phyloP scores from a whole-genome alignment of 108 stramenopile species.

The Cyclotella sp. region DNA sequence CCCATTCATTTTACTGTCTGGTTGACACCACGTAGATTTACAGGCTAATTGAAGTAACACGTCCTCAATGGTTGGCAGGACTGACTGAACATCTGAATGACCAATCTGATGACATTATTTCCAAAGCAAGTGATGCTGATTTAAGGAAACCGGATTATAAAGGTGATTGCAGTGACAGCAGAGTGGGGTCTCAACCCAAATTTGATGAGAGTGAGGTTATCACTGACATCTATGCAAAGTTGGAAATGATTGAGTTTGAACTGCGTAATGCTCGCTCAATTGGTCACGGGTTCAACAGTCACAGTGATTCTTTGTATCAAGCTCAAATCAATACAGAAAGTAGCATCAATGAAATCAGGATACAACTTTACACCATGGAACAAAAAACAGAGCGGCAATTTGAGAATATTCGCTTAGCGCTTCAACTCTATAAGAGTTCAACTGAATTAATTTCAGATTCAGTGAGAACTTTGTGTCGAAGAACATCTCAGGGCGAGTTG shows the following conservation, averaged over 20 bases:
- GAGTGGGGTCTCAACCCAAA: not conserved
- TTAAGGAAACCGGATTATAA: not conserved
- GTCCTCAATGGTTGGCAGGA: not conserved
- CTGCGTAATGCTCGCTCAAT: not conserved
- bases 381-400: conserved; percentile 2
- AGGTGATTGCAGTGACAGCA: not conserved
- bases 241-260: not conserved
- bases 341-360: not conserved
- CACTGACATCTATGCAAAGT: conserved; percentile 1
- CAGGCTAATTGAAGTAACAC: conserved; percentile 2
- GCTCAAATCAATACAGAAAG: conserved; percentile 1
- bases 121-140: not conserved
- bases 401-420: conserved; percentile 1
- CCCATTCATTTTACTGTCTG: not conserved
- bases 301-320: not conserved
- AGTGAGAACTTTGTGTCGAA: not conserved
- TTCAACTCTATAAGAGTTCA: conserved; percentile 4
- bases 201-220: not conserved
- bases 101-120: not conserved
- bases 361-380: not conserved
- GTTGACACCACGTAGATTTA: too few relatives aligned
- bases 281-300: not conserved
- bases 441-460: not conserved
- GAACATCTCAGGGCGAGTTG: not conserved
- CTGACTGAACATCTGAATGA: not conserved